Conservation (phyloP, 169 alveolate genomes). For the Plasmodium reichenowi region DNA sequence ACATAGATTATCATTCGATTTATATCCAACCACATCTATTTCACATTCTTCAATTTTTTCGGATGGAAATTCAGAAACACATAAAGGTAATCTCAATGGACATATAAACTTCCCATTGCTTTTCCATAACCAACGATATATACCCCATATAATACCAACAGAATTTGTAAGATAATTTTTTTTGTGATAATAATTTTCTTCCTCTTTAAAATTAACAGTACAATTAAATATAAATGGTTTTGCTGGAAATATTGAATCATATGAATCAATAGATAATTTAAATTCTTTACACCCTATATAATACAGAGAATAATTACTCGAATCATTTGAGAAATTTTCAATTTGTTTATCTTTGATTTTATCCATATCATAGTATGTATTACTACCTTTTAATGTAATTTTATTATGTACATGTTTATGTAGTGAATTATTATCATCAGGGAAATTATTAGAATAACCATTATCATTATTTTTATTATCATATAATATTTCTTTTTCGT, state of each 20-base stretch:
- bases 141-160: conserved; percentile 82
- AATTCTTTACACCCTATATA: conserved; percentile 75
- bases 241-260: conserved; percentile 66
- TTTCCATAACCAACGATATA: conserved; percentile 86
- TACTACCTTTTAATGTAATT: too few relatives aligned
- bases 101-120: conserved; percentile 82
- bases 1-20: conserved; percentile 80
- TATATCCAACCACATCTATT: conserved; percentile 52
- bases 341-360: not conserved
- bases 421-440: not conserved
- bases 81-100: conserved; percentile 83
- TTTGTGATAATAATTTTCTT: conserved; percentile 1
- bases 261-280: conserved; percentile 49
- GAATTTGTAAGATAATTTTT: conserved; percentile 22
- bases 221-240: conserved; percentile 78
- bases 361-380: not conserved
- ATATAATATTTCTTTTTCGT: not conserved
- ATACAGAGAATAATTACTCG: conserved; percentile 37
- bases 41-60: conserved; percentile 71
- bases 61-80: conserved; percentile 64
- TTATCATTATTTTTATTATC: conserved; percentile 15
- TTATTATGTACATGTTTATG: conserved; percentile 2
- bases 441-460: not conserved
- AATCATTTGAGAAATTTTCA: conserved; percentile 1
- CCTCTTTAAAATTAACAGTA: conserved; percentile 66